These are phyloP conservation scores for Sonneratia alba DNA, from an alignment of 345 rosid species.

Conservation along the genomic window DNA sequence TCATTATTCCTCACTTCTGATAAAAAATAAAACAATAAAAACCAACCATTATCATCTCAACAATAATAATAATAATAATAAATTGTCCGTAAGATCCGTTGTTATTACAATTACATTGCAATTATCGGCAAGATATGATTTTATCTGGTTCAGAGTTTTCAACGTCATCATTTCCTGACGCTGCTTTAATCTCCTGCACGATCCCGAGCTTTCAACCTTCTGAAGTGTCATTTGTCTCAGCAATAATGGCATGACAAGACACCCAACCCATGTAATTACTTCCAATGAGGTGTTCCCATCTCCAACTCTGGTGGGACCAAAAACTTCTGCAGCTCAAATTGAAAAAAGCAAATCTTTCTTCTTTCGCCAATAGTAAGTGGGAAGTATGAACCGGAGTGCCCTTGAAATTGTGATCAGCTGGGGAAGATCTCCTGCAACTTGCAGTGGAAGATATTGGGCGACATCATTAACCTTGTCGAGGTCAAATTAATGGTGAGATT, in stretches of 20 bases:
- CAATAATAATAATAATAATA: too few species aligned
- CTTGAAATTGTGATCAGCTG: neutral
- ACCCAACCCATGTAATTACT: conserved; percentile 3
- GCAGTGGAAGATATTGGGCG: neutral
- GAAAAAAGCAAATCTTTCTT: neutral
- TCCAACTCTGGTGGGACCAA: neutral
- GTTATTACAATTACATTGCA: too few species aligned
- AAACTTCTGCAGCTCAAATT: neutral
- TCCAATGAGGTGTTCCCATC: neutral
- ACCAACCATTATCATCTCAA: too few species aligned
- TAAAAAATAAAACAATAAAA: too few species aligned
- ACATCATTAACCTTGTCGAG: neutral
- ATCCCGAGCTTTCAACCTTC: neutral
- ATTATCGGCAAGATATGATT: too few species aligned
- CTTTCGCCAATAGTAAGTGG: neutral
- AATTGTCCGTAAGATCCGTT: too few species aligned
- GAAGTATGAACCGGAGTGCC: neutral
- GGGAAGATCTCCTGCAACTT: neutral
- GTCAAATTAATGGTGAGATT: neutral
- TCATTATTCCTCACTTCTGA: neutral
- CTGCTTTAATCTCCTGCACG: neutral
- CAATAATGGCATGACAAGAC: conserved; percentile 6
- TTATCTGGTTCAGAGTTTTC: too few species aligned
- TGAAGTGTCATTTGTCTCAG: neutral
- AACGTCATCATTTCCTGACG: too few species aligned